A percentile compares a stretch with the other conserved stretches of the same genome.
Conservation (phyloP, 2,329 filamentous ascomycete species). For the Aspergillus neoniger region DNA sequence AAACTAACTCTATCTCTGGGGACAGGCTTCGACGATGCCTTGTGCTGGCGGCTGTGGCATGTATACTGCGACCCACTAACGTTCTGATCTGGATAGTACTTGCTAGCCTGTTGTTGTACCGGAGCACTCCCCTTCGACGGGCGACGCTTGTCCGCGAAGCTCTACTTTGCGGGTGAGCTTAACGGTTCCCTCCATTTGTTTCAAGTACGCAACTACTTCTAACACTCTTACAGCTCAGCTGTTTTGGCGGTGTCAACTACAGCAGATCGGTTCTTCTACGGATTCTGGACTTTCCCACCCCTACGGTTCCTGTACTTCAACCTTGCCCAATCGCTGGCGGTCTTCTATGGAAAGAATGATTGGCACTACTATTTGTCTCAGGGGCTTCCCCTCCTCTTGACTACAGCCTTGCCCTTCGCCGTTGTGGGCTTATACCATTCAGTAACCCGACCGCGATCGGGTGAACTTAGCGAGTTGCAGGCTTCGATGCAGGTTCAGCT, state of each 20-base stretch:
- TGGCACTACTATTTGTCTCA: slow-evolving; percentile 93
- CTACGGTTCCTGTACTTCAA: slow-evolving; percentile 90
- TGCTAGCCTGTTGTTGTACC: slow-evolving; percentile 55
- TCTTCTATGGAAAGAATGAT: slow-evolving; percentile 89
- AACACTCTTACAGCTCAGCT: slow-evolving; percentile 34
- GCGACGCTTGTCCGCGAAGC: slow-evolving; percentile 63
- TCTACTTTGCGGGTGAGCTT: slow-evolving; percentile 57
- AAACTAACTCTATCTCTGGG: not conserved
- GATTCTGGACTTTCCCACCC: slow-evolving; percentile 83
- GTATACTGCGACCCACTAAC: slow-evolving; percentile 87
- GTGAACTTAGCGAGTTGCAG: slow-evolving; percentile 33
- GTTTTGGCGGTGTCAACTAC: slow-evolving; percentile 65
- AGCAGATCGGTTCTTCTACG: slow-evolving; percentile 78
- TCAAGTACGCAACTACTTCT: slow-evolving; percentile 16
- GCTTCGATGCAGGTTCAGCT: slow-evolving; percentile 55
- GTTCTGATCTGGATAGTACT: slow-evolving; percentile 78
- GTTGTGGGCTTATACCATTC: slow-evolving; percentile 63
- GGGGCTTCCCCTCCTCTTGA: slow-evolving; percentile 83
- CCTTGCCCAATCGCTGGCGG: slow-evolving; percentile 78
- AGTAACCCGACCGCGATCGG: slow-evolving; percentile 39
- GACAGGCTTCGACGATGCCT: slow-evolving; percentile 64
- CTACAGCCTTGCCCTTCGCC: slow-evolving; percentile 77
- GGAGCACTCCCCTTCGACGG: slow-evolving; percentile 46
- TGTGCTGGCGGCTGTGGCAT: slow-evolving; percentile 75
- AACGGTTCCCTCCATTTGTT: not conserved